phyloP scores from a whole-genome alignment of 164 flowering plant genomes.

The Nymphaea thermarum region DNA sequence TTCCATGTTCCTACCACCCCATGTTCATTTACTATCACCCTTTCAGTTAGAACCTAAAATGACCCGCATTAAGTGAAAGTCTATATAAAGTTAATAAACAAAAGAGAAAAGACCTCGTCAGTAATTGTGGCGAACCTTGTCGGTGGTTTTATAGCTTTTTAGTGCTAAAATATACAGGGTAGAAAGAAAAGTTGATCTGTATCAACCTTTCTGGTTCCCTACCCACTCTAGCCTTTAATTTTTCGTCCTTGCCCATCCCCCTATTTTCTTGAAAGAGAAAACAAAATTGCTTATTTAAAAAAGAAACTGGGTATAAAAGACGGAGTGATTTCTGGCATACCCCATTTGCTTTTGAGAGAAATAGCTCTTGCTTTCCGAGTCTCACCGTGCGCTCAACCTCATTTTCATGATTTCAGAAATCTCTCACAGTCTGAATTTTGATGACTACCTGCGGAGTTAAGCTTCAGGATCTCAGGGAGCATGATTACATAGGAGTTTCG shows the following conservation, averaged over 20 bases:
- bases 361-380: background rate
- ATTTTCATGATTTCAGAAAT: background rate
- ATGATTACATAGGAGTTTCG: constrained; percentile 12
- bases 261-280: background rate
- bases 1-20: too few relatives aligned
- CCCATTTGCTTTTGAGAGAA: background rate
- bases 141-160: too few relatives aligned
- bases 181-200: too few relatives aligned
- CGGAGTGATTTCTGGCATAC: background rate
- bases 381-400: background rate
- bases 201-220: too few relatives aligned
- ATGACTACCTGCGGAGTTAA: background rate
- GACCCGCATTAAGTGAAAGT: too few relatives aligned
- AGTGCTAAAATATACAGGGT: too few relatives aligned
- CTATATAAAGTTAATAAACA: too few relatives aligned
- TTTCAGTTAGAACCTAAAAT: too few relatives aligned
- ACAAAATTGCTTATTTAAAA: constrained; percentile 22
- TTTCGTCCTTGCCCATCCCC: background rate
- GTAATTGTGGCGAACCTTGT: too few relatives aligned
- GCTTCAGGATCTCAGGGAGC: background rate
- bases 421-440: background rate
- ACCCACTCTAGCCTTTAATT: too few relatives aligned
- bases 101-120: too few relatives aligned
- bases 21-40: too few relatives aligned
- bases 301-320: constrained; percentile 11